These are phyloP conservation scores for Solanum chacoense DNA, from an alignment of 305 asterid species.

Conservation along the genomic window DNA sequence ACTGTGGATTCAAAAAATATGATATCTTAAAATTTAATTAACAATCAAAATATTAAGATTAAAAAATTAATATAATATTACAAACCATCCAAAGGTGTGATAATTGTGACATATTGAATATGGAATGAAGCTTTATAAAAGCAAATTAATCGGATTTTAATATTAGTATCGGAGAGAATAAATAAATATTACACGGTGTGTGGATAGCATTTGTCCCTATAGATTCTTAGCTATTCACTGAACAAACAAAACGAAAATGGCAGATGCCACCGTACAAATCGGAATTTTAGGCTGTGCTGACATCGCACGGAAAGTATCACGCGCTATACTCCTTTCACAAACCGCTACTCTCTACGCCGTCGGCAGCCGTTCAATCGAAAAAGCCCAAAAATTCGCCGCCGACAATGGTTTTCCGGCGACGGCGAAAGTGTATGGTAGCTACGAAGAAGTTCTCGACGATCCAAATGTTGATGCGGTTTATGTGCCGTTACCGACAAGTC, in stretches of 20 bases:
- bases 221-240: background rate
- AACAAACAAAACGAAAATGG: background rate
- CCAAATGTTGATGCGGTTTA: constrained; percentile 79
- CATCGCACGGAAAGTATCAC: constrained; percentile 27
- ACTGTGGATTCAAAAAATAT: too few relatives aligned
- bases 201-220: background rate
- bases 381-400: constrained; percentile 23
- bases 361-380: constrained; percentile 33
- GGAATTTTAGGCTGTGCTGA: constrained; percentile 37
- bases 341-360: constrained; percentile 20
- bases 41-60: too few relatives aligned
- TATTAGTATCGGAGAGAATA: too few relatives aligned
- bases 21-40: too few relatives aligned
- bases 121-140: background rate
- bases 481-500: constrained; percentile 64
- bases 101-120: too few relatives aligned
- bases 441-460: constrained; percentile 61
- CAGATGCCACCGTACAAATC: constrained; percentile 5
- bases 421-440: constrained; percentile 46
- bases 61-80: too few relatives aligned
- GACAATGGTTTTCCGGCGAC: constrained; percentile 21
- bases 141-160: too few relatives aligned
- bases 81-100: too few relatives aligned
- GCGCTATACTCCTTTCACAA: constrained; percentile 25
- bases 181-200: background rate